phyloP scores from a whole-genome alignment of 345 rosid genomes.

The Pugionium dolabratum region DNA sequence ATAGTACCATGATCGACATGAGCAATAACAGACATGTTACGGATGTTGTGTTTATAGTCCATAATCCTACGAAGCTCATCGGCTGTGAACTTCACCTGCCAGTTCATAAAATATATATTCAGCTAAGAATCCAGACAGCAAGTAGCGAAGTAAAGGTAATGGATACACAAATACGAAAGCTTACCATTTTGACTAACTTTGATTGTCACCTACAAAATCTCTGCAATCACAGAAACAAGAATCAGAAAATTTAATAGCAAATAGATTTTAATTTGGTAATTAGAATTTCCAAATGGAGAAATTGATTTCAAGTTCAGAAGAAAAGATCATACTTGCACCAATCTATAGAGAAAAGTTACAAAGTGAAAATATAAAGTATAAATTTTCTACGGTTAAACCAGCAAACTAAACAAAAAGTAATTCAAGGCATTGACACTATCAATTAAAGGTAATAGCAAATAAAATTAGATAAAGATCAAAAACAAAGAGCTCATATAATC shows the following conservation, averaged over 20 bases:
- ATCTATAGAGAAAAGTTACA: not conserved
- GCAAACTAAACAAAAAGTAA: not conserved
- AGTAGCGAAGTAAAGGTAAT: not conserved
- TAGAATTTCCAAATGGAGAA: too few species aligned
- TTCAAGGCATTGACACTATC: too few species aligned
- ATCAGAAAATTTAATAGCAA: too few species aligned
- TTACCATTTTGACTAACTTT: constrained; percentile 35
- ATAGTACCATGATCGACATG: constrained; percentile 48
- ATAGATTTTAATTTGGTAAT: too few species aligned
- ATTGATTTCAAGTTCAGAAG: not conserved
- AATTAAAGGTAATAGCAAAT: too few species aligned
- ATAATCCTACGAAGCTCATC: constrained; percentile 47
- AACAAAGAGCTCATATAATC: too few species aligned
- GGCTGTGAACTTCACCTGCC: constrained; percentile 51
- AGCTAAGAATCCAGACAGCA: not conserved
- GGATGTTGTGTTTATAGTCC: constrained; percentile 49
- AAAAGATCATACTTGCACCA: not conserved
- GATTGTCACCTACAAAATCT: constrained; percentile 27
- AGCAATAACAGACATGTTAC: constrained; percentile 55
- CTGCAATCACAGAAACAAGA: constrained; percentile 22
- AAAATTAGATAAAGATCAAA: too few species aligned
- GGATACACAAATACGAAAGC: not conserved
- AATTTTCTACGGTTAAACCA: not conserved
- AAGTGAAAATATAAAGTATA: not conserved
- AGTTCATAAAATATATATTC: not conserved